Conservation (phyloP, 441 rosid species). For the Populus tomentosa region DNA sequence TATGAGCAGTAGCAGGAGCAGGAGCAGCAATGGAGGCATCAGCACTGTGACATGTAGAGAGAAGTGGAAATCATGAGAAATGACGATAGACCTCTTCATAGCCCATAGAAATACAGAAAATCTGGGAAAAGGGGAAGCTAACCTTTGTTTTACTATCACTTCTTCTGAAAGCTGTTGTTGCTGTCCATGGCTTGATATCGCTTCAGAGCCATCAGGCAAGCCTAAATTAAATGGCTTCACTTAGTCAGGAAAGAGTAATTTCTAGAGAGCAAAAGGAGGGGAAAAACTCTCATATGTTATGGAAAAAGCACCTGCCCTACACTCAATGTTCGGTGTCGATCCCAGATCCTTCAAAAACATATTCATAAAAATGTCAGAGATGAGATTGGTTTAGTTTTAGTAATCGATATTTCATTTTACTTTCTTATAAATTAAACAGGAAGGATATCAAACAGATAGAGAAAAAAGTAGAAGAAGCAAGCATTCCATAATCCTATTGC, state of each 20-base stretch:
- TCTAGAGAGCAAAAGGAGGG: not conserved
- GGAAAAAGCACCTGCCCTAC: slow-evolving; percentile 32
- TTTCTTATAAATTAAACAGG: not conserved
- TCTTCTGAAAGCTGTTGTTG: slow-evolving; percentile 31
- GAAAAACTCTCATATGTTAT: not conserved
- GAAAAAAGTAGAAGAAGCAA: not conserved
- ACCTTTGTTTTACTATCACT: slow-evolving; percentile 37
- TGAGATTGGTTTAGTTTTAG: not conserved
- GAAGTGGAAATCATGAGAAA: slow-evolving; percentile 5
- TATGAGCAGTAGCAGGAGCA: slow-evolving; percentile 11
- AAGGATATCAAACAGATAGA: not conserved
- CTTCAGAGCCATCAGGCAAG: slow-evolving; percentile 30
- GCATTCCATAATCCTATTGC: not conserved
- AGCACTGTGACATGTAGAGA: slow-evolving; percentile 30
- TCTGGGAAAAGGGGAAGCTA: slow-evolving; percentile 8
- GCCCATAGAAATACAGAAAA: not conserved
- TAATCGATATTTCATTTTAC: not conserved
- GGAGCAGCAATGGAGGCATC: slow-evolving; percentile 1
- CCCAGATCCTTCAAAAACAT: slow-evolving; percentile 40
- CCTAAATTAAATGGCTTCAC: slow-evolving; percentile 19
- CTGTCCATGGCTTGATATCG: slow-evolving; percentile 21
- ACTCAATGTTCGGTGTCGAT: slow-evolving; percentile 27
- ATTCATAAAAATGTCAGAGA: slow-evolving; percentile 16
- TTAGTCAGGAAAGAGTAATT: not conserved
- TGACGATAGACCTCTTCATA: not conserved